Percentiles rank a stretch among this genome's conserved stretches.
Conservation (phyloP, 1,284 basidiomycete species). For the Termitomyces sp. region DNA sequence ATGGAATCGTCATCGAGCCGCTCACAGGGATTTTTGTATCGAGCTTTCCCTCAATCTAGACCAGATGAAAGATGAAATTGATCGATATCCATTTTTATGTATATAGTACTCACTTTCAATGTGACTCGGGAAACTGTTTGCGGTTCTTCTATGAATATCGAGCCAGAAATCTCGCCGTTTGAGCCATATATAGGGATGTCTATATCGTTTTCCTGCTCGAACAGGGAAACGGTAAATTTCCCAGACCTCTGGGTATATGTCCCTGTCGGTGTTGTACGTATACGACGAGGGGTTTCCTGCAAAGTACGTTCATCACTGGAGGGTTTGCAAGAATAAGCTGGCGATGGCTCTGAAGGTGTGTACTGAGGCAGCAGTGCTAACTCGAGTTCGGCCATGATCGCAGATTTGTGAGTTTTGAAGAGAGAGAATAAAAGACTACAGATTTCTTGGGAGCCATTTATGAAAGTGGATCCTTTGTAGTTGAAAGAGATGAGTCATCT, state of each 20-base stretch:
- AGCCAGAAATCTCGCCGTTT: constrained; percentile 30
- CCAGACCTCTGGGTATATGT: constrained; percentile 32
- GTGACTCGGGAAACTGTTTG: constrained; percentile 37
- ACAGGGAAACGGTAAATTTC: constrained; percentile 30
- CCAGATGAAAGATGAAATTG: not conserved
- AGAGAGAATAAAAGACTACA: not conserved
- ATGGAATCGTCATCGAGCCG: constrained; percentile 28
- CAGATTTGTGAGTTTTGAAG: not conserved
- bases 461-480: constrained; percentile 2
- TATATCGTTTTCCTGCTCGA: constrained; percentile 33
- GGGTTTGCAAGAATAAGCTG: constrained; percentile 35
- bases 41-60: constrained; percentile 48
- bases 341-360: constrained; percentile 33
- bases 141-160: constrained; percentile 36
- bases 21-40: constrained; percentile 37
- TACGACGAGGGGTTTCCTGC: constrained; percentile 30
- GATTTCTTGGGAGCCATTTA: not conserved
- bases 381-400: constrained; percentile 8
- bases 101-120: constrained; percentile 38
- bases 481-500: constrained; percentile 10
- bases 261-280: constrained; percentile 25
- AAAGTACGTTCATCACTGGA: constrained; percentile 33
- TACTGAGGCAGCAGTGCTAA: constrained; percentile 30
- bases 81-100: constrained; percentile 1
- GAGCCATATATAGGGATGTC: constrained; percentile 33